phyloP scores from a whole-genome alignment of 164 flowering plant species.

The Houttuynia cordata region DNA sequence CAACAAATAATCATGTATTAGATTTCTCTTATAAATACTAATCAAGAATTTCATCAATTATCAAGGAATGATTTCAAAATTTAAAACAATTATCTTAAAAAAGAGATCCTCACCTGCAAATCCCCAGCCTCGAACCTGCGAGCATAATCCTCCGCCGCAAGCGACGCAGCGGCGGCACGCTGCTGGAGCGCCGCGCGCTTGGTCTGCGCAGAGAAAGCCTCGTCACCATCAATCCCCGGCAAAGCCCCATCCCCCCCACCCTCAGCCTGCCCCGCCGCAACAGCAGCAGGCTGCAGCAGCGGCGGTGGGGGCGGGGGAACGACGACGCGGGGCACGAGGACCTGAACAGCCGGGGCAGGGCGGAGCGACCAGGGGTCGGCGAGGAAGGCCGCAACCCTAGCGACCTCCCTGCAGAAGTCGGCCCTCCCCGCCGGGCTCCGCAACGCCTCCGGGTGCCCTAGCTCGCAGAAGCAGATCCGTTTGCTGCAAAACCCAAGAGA shows the following conservation, averaged over 20 bases:
- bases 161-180: slow-evolving; percentile 55
- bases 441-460: slow-evolving; percentile 55
- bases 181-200: slow-evolving; percentile 67
- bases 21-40: too few species aligned
- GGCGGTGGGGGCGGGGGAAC: slow-evolving; percentile 8
- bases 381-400: slow-evolving; percentile 57
- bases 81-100: too few species aligned
- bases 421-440: slow-evolving; percentile 26
- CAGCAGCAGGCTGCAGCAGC: slow-evolving; percentile 17
- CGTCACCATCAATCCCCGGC: too few species aligned
- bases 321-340: slow-evolving; percentile 53
- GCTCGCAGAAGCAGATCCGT: slow-evolving; percentile 63
- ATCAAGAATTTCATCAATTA: too few species aligned
- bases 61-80: too few species aligned
- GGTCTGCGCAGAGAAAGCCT: slow-evolving; percentile 42
- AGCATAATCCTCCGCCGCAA: slow-evolving; percentile 75
- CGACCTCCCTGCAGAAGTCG: slow-evolving; percentile 39
- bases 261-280: slow-evolving; percentile 13
- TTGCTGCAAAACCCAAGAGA: slow-evolving; percentile 28
- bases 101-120: slow-evolving; percentile 23
- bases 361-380: slow-evolving; percentile 22
- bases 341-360: slow-evolving; percentile 52
- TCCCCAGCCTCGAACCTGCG: slow-evolving; percentile 66
- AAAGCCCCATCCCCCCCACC: too few species aligned
- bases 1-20: too few species aligned